Conservation (phyloP, 2,329 filamentous ascomycete genomes). For the Aspergillus sp. region DNA sequence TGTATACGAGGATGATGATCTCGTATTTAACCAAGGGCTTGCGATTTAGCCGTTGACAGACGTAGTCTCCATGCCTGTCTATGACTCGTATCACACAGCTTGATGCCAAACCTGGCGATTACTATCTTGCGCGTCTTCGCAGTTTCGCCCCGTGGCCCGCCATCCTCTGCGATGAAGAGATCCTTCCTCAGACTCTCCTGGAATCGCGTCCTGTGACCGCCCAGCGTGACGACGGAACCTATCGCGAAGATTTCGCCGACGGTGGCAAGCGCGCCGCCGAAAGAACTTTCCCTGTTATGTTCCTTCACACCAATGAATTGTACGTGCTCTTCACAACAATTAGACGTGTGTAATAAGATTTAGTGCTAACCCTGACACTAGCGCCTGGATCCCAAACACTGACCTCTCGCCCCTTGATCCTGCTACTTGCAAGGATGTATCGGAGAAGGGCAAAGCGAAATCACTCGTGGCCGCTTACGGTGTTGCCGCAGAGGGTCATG, state of each 20-base stretch:
- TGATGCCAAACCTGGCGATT: constrained; percentile 84
- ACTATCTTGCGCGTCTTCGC: constrained; percentile 90
- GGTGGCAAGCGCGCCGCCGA: constrained; percentile 83
- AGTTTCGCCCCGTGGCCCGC: constrained; percentile 94
- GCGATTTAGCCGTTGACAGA: too few species aligned
- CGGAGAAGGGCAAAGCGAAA: constrained; percentile 76
- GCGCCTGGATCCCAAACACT: constrained; percentile 88
- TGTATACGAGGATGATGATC: too few species aligned
- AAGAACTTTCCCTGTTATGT: constrained; percentile 92
- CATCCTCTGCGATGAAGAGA: constrained; percentile 89
- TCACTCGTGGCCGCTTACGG: constrained; percentile 74
- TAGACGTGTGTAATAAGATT: neutral
- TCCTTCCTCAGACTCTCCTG: constrained; percentile 79
- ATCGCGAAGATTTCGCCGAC: constrained; percentile 82
- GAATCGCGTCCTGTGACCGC: constrained; percentile 81
- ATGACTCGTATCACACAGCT: constrained; percentile 69
- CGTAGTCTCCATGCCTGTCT: too few species aligned
- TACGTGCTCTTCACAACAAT: constrained; percentile 59
- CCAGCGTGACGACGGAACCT: constrained; percentile 76
- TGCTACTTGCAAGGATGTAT: constrained; percentile 65
- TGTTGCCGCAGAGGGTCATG: constrained; percentile 75
- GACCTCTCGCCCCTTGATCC: constrained; percentile 76
- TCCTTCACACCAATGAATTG: constrained; percentile 94
- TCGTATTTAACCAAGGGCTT: too few species aligned
- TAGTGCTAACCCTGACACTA: constrained; percentile 42